Evolutionary conservation across 805 yeast genomes (phyloP).

Genomic region (Candida incommunis): DNA sequence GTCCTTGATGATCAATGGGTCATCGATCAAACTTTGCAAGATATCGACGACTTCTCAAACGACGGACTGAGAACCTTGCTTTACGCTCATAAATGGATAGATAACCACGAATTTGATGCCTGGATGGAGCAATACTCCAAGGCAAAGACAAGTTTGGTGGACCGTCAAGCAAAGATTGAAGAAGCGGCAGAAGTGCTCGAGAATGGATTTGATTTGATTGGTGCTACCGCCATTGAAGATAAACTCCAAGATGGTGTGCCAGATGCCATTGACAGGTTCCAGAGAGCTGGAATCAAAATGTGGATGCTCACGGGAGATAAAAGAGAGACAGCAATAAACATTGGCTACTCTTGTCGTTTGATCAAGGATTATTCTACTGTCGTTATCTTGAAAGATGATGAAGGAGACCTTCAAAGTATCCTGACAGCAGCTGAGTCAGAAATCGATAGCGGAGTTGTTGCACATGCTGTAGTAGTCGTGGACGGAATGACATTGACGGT

Average conservation of each 20-base stretch:
- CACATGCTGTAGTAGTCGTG: constrained; percentile 87
- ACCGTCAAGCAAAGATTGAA: constrained; percentile 56
- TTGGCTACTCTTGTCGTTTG: constrained; percentile 86
- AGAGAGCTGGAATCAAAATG: constrained; percentile 84
- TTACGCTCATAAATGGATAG: constrained; percentile 67
- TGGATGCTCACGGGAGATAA: constrained; percentile 99
- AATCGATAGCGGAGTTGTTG: constrained; percentile 58
- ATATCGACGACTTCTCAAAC: constrained; percentile 85
- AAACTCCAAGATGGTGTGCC: constrained; percentile 95
- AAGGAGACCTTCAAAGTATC: constrained; percentile 46
- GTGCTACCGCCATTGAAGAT: constrained; percentile 96
- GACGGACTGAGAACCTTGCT: constrained; percentile 87
- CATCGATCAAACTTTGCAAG: constrained; percentile 72
- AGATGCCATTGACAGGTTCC: constrained; percentile 78
- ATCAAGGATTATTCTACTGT: constrained; percentile 90
- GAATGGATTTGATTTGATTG: constrained; percentile 49
- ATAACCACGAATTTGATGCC: constrained; percentile 36
- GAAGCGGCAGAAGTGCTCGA: constrained; percentile 64
- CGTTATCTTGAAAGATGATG: constrained; percentile 42
- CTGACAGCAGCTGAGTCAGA: constrained; percentile 68
- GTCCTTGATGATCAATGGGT: constrained; percentile 62
- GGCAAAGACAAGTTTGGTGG: constrained; percentile 63
- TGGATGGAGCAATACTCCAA: constrained; percentile 59
- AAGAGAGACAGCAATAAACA: constrained; percentile 93
- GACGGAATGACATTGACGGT: constrained; percentile 79